These are phyloP conservation scores for Mentha longifolia DNA, from an alignment of 257 asterid genomes.

Conservation along the genomic window DNA sequence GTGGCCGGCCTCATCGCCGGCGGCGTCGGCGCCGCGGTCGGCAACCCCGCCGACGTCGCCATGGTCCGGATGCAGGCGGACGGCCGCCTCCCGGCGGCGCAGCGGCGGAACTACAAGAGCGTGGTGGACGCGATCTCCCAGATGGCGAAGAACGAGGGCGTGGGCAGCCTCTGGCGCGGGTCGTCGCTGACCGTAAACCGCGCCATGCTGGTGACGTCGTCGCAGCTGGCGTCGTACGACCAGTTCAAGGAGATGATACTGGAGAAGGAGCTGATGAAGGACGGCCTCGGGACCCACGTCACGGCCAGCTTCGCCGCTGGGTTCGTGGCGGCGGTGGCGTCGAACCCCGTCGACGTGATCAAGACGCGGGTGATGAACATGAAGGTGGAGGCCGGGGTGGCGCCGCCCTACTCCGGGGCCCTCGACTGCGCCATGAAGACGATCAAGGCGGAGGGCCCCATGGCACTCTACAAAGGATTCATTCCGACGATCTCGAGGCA, in stretches of 20 bases:
- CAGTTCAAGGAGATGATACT: slow-evolving; percentile 70
- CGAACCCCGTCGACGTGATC: slow-evolving; percentile 91
- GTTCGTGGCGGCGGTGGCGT: slow-evolving; percentile 86
- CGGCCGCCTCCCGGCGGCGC: slow-evolving; percentile 74
- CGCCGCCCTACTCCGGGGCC: slow-evolving; percentile 77
- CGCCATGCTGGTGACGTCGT: slow-evolving; percentile 90
- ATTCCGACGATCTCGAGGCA: slow-evolving; percentile 87
- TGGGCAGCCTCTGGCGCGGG: slow-evolving; percentile 91
- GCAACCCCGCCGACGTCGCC: slow-evolving; percentile 92
- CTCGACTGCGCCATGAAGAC: slow-evolving; percentile 89
- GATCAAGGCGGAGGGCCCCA: slow-evolving; percentile 76
- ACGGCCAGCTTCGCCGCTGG: slow-evolving; percentile 94
- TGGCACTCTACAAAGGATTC: slow-evolving; percentile 86
- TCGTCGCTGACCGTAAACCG: slow-evolving; percentile 89
- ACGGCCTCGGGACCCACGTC: slow-evolving; percentile 85
- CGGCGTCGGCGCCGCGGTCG: slow-evolving; percentile 86
- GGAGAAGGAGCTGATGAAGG: slow-evolving; percentile 57
- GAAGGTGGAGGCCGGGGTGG: slow-evolving; percentile 74
- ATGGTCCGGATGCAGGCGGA: slow-evolving; percentile 99
- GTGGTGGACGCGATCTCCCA: slow-evolving; percentile 81
- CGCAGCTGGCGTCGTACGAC: slow-evolving; percentile 89
- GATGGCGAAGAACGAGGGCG: slow-evolving; percentile 74
- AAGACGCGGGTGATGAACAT: slow-evolving; percentile 93
- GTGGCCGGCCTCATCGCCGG: slow-evolving; percentile 84
- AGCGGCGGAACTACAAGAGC: slow-evolving; percentile 85